Conservation (phyloP, 257 asterid species). For the Salvia rosmarinus region DNA sequence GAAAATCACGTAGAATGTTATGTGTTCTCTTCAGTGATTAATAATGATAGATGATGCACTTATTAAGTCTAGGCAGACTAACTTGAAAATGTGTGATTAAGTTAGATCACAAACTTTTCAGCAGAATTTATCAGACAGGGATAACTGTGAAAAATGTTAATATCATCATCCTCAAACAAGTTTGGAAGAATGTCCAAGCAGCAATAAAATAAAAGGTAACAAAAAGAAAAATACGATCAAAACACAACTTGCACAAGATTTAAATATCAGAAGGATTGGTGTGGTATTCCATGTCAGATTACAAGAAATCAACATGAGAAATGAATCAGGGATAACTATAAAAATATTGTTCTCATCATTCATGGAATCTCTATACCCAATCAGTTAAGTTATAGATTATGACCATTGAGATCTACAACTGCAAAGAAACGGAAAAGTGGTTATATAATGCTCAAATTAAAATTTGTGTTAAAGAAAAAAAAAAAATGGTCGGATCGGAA, state of each 20-base stretch:
- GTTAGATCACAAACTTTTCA: slow-evolving; percentile 57
- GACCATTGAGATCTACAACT: neutral
- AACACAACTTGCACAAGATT: no score
- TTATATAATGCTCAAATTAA: no score
- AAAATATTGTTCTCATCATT: slow-evolving; percentile 56
- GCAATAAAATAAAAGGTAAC: neutral
- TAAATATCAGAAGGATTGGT: no score
- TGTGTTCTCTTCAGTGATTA: no score
- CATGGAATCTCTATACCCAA: slow-evolving; percentile 37
- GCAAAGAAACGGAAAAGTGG: neutral
- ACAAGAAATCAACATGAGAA: slow-evolving; percentile 47
- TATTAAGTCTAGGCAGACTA: no score
- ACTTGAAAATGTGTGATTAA: no score
- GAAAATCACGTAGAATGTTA: no score
- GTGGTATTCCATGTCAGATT: slow-evolving; percentile 57
- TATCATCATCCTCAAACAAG: slow-evolving; percentile 45
- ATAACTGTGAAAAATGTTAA: slow-evolving; percentile 53
- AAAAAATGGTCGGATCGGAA: no score
- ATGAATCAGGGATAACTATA: slow-evolving; percentile 86
- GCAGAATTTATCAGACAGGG: slow-evolving; percentile 55
- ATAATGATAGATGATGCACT: no score
- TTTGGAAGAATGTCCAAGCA: neutral
- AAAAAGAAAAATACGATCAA: neutral
- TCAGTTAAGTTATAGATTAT: neutral
- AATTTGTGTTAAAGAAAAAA: no score